Evolutionary conservation across 2,329 filamentous ascomycete genomes (phyloP).

Genomic region (Aureobasidium sp.): DNA sequence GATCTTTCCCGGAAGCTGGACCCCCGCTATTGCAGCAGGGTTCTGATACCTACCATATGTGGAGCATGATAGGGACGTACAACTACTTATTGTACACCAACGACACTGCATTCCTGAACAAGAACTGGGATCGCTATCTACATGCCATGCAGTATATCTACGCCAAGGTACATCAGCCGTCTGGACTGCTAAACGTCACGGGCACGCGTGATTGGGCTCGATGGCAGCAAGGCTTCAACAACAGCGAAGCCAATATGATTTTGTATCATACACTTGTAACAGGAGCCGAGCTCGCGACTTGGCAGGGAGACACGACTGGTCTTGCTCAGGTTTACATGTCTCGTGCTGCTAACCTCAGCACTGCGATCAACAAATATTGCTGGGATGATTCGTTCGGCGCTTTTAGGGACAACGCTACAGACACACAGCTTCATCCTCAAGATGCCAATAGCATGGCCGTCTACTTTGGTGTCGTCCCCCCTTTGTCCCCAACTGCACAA

Average conservation of each 20-base stretch:
- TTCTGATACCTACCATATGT: constrained; percentile 34
- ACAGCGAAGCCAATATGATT: constrained; percentile 47
- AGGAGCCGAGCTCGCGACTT: constrained; percentile 25
- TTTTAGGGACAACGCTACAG: constrained; percentile 31
- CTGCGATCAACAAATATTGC: constrained; percentile 25
- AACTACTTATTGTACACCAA: constrained; percentile 53
- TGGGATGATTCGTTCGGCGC: constrained; percentile 24
- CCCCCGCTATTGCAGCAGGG: constrained; percentile 32
- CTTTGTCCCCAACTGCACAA: constrained; percentile 19
- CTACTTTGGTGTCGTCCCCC: constrained; percentile 19
- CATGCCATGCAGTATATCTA: constrained; percentile 42
- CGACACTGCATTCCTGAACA: constrained; percentile 42
- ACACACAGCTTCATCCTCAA: constrained; percentile 41
- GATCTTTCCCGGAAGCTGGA: constrained; percentile 34
- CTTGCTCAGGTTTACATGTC: constrained; percentile 20
- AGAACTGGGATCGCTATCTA: constrained; percentile 45
- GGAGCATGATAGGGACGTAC: constrained; percentile 52
- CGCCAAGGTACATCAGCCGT: constrained; percentile 36
- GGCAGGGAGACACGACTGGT: constrained; percentile 24
- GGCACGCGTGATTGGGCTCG: constrained; percentile 47
- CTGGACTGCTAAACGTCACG: constrained; percentile 44
- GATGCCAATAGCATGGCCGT: constrained; percentile 30
- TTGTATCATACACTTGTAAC: constrained; percentile 38
- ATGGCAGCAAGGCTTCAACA: constrained; percentile 45
- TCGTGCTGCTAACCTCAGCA: constrained; percentile 21